Base-by-base conservation (phyloP, 352 stramenopile genomes). In the Globisporangium orthogonon region DNA sequence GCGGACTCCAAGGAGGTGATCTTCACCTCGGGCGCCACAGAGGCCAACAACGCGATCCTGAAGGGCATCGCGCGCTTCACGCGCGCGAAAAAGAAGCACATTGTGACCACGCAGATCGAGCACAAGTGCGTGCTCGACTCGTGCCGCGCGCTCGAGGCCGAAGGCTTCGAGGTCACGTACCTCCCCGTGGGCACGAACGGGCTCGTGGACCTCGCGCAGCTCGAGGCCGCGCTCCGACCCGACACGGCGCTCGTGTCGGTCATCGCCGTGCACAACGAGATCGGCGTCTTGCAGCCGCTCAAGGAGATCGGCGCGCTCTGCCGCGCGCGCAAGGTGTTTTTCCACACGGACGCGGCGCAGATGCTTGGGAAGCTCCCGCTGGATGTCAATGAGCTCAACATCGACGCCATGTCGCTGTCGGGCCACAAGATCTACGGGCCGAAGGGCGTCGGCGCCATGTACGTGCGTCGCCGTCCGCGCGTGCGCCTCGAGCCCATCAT, bases 221-320 rank as follows among this genome's bases (percentile, higher is more conserved):
- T 99, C 13, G 83, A 98, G 63, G 81, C 70, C 3, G 88, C 92
- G 3, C 98, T 99, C 68, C 89, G 95, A 23, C 85, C 87, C 0
- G 92, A 97, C 60, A 99, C 97, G n/a, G 86, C 90, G 17, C 74
- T 99, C 2, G 91, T 99, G 30, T 98, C 89, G 49, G 81, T 99
- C 46, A 99, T 99, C 86, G 97, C 96, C 2, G 97, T 99, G 48
- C 99, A 99, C 85, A 99, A 99, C 73, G 97, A 99, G 78, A 99
- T 99, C 74, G 97, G 97, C 39, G 98, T 98, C 33, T 62, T 98
- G 31, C 97, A 99, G 74, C 96, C 96, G 10, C 77, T 99, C 5
- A 90, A 98, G 73, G 91, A 98, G 62, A 98, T 99, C 70, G 95
- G 95, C 29, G 73, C 89, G 56, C 91, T 98, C 51, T 98, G 94